These are phyloP conservation scores for Trichomonas vaginalis DNA, from an alignment of 208 protist species.

Conservation along the genomic window DNA sequence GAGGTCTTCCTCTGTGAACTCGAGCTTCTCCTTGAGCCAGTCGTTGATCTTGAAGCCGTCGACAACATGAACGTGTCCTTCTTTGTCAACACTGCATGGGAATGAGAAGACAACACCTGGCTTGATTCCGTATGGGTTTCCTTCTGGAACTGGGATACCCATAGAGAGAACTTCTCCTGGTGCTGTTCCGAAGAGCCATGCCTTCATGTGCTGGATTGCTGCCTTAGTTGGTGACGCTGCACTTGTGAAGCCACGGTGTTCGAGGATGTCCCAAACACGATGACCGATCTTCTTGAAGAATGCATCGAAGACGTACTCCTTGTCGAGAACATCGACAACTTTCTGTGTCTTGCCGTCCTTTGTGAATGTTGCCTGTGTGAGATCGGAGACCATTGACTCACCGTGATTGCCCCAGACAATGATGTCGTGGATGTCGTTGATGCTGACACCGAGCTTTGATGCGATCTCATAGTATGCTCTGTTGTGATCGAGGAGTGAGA, in stretches of 20 bases:
- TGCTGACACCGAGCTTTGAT: slow-evolving; percentile 34
- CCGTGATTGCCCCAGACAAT: slow-evolving; percentile 86
- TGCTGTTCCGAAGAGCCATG: slow-evolving; percentile 52
- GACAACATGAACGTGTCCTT: slow-evolving; percentile 37
- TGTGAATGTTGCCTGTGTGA: slow-evolving; percentile 52
- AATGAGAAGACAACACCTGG: slow-evolving; percentile 66
- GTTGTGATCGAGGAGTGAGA: slow-evolving; percentile 89
- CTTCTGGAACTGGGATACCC: slow-evolving; percentile 55
- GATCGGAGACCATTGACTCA: slow-evolving; percentile 61
- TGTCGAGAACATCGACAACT: slow-evolving; percentile 45
- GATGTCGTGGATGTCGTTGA: slow-evolving; percentile 57
- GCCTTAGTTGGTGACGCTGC: slow-evolving; percentile 68
- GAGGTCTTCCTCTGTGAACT: slow-evolving; percentile 38
- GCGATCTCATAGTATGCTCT: slow-evolving; percentile 60
- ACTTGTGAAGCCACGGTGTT: slow-evolving; percentile 53
- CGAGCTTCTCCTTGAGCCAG: slow-evolving; percentile 31
- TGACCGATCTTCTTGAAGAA: slow-evolving; percentile 64
- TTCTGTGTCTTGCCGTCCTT: slow-evolving; percentile 29
- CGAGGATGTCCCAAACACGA: slow-evolving; percentile 69
- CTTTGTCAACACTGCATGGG: not conserved
- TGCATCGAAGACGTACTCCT: slow-evolving; percentile 46
- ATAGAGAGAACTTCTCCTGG: slow-evolving; percentile 59
- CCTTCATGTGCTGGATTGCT: slow-evolving; percentile 49
- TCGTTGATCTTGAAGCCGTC: slow-evolving; percentile 40
- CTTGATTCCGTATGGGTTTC: slow-evolving; percentile 64